Conservation (phyloP, 2,329 filamentous ascomycete genomes). For the Colletotrichum tropicicola region DNA sequence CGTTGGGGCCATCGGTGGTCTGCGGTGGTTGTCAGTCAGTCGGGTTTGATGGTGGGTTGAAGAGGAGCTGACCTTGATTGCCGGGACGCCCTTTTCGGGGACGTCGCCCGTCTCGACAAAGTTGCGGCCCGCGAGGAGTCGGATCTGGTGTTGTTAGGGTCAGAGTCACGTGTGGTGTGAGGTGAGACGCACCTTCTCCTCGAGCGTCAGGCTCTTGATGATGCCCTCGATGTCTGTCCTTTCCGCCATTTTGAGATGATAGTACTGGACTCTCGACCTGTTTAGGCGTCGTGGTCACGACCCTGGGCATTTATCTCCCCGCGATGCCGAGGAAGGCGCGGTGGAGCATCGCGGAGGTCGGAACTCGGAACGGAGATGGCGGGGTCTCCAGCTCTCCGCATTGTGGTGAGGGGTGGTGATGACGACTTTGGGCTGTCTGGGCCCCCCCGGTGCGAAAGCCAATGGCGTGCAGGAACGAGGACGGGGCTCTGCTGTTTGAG, state of each 20-base stretch:
- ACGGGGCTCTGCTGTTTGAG: not conserved
- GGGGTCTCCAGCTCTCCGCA: conserved; percentile 8
- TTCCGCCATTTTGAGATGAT: not conserved
- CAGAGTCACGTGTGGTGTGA: not conserved
- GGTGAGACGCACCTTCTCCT: conserved; percentile 36
- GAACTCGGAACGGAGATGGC: conserved; percentile 16
- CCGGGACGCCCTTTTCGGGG: conserved; percentile 12
- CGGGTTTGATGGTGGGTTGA: not conserved
- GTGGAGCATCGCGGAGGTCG: conserved; percentile 11
- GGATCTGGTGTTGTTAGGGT: not conserved
- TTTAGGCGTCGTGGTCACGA: no score
- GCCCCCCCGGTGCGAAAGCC: no score
- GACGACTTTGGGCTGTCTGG: not conserved
- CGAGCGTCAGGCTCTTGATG: conserved; percentile 39
- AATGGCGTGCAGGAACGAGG: not conserved
- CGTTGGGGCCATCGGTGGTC: conserved; percentile 29
- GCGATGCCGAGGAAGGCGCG: not conserved
- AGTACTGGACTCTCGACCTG: no score
- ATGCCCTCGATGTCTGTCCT: conserved; percentile 34
- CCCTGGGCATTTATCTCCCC: conserved; percentile 7
- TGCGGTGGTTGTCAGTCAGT: not conserved
- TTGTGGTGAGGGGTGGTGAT: not conserved
- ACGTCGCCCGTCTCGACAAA: conserved; percentile 26
- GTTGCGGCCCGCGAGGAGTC: conserved; percentile 26
- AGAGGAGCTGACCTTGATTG: conserved; percentile 8